phyloP scores from a whole-genome alignment of 306 rosid species.

The Quercus berberidifolia region DNA sequence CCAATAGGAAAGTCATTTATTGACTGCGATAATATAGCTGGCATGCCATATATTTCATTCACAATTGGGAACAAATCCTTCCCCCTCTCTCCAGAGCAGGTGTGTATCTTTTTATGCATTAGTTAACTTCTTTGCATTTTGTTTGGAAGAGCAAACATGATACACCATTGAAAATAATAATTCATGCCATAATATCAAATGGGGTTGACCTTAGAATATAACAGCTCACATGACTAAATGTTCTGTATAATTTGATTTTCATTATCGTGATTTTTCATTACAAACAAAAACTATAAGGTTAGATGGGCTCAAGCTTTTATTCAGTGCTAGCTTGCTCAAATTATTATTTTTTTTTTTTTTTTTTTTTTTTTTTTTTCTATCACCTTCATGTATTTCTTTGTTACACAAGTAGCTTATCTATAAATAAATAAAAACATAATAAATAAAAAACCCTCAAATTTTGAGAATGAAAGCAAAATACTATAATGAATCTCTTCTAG shows the following conservation, averaged over 20 bases:
- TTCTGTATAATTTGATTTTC: not conserved
- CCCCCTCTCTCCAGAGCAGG: conserved; percentile 68
- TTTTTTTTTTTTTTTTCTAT: not conserved
- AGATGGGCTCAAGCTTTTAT: not conserved
- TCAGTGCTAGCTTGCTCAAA: not conserved
- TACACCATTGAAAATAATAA: not conserved
- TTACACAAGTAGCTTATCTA: not conserved
- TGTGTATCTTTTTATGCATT: conserved; percentile 7
- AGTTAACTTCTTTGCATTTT: not conserved
- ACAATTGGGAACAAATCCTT: conserved; percentile 54
- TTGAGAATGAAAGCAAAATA: not conserved
- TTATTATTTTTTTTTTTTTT: too few relatives aligned
- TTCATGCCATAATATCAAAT: not conserved
- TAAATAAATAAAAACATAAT: too few relatives aligned
- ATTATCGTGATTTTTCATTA: not conserved
- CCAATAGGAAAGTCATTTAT: conserved; percentile 50
- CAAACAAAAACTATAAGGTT: not conserved
- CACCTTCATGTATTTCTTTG: not conserved
- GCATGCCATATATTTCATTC: conserved; percentile 56
- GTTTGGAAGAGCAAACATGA: not conserved
- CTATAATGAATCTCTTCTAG: not conserved
- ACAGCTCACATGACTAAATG: not conserved
- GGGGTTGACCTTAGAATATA: not conserved
- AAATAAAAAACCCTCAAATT: too few relatives aligned
- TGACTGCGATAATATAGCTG: conserved; percentile 41